Evolutionary conservation across 192 early-diverging fungal species (phyloP), one percentile per base, ranked within the genome.

Genomic region (Umbelopsis sp.): DNA sequence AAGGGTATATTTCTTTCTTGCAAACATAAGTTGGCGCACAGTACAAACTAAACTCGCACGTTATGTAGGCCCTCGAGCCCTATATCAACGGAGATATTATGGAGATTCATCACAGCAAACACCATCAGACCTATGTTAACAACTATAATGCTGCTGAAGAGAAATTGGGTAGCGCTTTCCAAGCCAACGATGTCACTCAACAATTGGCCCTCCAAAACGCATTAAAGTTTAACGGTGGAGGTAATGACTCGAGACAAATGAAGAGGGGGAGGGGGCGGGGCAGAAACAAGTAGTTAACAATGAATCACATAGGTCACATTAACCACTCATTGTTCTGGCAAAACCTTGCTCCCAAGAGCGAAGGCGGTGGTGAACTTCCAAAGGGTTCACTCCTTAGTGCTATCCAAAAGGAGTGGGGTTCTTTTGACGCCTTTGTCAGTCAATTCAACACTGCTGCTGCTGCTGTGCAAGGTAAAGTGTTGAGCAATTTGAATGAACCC

Each of bases 321-420:
- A 97, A 97, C 85, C 93, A 95, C 83, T 86, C 86, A 69, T 89
- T 98, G 52, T 98, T 97, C 88, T 98, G 97, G 97, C 86, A 88
- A 74, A 97, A 97, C 82, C 88, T 98, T 70, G 90, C 92, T 20
- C 91, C 95, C 36, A 89, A 87, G 71, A 90, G 84, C 51, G 76
- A 88, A 53, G 94, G 93, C 51, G 92, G 94, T 34, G 95, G 94
- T 25, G 87, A 92, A 59, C 84, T 84, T 50, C 83, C 90, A 54
- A 85, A 90, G 50, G 92, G 91, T 71, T 85, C 75, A 0, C 84
- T 98, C 36, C 76, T 87, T 52, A 78, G 74, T 38, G 94, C 92
- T 65, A 95, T 98, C 65, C 84, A 92, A 56, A 76, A 84, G 72
- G 84, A 94, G 71, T 98, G 91, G 80, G 97, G 95, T 20, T 90